Conservation (phyloP, 2,329 filamentous ascomycete genomes). For the Epichloe scottii region DNA sequence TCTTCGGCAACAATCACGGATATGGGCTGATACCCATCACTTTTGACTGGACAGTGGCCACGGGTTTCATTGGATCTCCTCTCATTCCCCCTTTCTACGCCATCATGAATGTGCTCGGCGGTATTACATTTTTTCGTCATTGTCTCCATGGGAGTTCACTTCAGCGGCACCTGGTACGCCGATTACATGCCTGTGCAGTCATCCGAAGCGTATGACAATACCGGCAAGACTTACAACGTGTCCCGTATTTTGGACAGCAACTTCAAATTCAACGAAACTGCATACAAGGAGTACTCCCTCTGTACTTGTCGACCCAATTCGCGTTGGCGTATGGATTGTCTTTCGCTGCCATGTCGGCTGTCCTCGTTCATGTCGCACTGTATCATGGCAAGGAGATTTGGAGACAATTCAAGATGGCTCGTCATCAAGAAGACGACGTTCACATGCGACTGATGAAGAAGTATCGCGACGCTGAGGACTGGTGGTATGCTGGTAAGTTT, state of each 20-base stretch:
- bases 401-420: conserved; percentile 40
- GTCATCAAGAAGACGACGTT: conserved; percentile 43
- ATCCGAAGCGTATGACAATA: conserved; percentile 52
- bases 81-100: conserved; percentile 41
- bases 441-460: conserved; percentile 52
- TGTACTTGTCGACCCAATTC: conserved; percentile 52
- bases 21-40: conserved; percentile 49
- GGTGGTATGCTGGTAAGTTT: conserved; percentile 43
- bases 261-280: conserved; percentile 44
- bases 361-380: conserved; percentile 41
- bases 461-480: conserved; percentile 45
- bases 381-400: conserved; percentile 45
- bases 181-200: conserved; percentile 51
- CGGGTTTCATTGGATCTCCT: conserved; percentile 36
- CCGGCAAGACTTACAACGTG: conserved; percentile 45
- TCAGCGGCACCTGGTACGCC: conserved; percentile 42
- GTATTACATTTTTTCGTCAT: conserved; percentile 42
- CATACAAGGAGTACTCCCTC: conserved; percentile 54
- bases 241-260: conserved; percentile 43
- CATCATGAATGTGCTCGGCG: conserved; percentile 41
- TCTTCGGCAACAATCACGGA: conserved; percentile 48
- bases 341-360: conserved; percentile 54
- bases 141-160: conserved; percentile 47
- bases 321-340: conserved; percentile 48
- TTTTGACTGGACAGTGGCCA: conserved; percentile 39